phyloP scores from a whole-genome alignment of 805 yeast species.

The Kazachstania africana region DNA sequence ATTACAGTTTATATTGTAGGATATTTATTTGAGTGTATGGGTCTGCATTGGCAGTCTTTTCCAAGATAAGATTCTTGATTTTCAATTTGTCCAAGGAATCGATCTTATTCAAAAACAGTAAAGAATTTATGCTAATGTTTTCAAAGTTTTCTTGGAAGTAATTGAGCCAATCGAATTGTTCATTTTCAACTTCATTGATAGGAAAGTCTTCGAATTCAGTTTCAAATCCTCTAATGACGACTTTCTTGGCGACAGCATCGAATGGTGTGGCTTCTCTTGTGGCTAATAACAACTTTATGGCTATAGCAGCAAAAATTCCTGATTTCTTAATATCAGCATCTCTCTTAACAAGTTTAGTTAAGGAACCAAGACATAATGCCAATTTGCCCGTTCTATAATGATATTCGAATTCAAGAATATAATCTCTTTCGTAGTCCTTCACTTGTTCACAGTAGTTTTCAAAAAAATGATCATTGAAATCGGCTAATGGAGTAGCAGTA shows the following conservation, averaged over 20 bases:
- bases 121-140: constrained; percentile 6
- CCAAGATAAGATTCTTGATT: constrained; percentile 13
- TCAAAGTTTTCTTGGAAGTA: constrained; percentile 11
- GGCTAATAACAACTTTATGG: constrained; percentile 14
- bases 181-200: constrained; percentile 9
- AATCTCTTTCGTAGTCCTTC: constrained; percentile 27
- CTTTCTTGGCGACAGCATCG: constrained; percentile 23
- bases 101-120: constrained; percentile 12
- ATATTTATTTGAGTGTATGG: constrained; percentile 17
- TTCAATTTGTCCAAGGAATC: constrained; percentile 1
- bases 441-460: constrained; percentile 32
- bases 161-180: constrained; percentile 15
- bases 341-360: constrained; percentile 14
- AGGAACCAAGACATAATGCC: constrained; percentile 21
- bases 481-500: constrained; percentile 31
- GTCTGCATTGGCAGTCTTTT: constrained; percentile 11
- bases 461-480: constrained; percentile 34
- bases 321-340: constrained; percentile 8
- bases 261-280: constrained; percentile 11
- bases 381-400: constrained; percentile 21
- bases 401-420: constrained; percentile 19
- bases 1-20: constrained; percentile 18
- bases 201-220: constrained; percentile 15
- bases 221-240: constrained; percentile 21
- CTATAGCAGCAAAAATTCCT: constrained; percentile 19